phyloP scores from a whole-genome alignment of 768 basidiomycete species.

The Floccularia luteovirens region DNA sequence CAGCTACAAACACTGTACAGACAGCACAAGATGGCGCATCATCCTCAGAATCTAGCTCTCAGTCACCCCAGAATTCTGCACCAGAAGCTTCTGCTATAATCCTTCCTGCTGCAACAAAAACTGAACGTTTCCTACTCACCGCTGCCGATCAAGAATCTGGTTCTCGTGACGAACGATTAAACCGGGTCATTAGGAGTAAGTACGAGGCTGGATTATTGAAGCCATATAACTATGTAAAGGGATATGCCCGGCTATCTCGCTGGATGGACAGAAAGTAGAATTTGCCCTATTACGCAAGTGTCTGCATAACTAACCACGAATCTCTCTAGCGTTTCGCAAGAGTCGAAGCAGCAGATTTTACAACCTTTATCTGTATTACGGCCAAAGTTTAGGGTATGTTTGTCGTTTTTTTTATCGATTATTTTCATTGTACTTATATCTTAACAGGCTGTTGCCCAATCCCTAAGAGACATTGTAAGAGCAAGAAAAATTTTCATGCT shows the following conservation, averaged over 20 bases:
- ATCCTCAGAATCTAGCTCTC: conserved; percentile 8
- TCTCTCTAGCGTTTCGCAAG: conserved; percentile 66
- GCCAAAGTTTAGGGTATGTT: conserved; percentile 74
- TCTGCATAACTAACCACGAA: conserved; percentile 3
- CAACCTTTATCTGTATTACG: conserved; percentile 81
- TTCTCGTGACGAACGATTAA: conserved; percentile 82
- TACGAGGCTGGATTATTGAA: conserved; percentile 94
- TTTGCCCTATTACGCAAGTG: conserved; percentile 1
- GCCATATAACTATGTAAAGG: conserved; percentile 96
- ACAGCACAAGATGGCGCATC: conserved; percentile 7
- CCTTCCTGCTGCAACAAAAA: conserved; percentile 68
- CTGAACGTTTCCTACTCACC: conserved; percentile 85
- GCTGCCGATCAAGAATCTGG: conserved; percentile 94
- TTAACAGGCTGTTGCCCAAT: conserved; percentile 67
- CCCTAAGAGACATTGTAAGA: conserved; percentile 72
- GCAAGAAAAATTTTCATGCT: conserved; percentile 2
- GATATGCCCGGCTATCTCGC: conserved; percentile 81
- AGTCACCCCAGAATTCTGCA: conserved; percentile 11
- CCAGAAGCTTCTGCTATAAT: conserved; percentile 41
- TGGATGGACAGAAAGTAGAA: conserved; percentile 93
- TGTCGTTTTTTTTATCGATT: conserved; percentile 1
- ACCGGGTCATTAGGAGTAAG: conserved; percentile 89
- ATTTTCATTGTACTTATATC: conserved; percentile 2
- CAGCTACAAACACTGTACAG: conserved; percentile 12
- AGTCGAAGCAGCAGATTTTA: conserved; percentile 87